Conservation (phyloP, 2,329 filamentous ascomycete genomes). For the Trichoderma sp. region DNA sequence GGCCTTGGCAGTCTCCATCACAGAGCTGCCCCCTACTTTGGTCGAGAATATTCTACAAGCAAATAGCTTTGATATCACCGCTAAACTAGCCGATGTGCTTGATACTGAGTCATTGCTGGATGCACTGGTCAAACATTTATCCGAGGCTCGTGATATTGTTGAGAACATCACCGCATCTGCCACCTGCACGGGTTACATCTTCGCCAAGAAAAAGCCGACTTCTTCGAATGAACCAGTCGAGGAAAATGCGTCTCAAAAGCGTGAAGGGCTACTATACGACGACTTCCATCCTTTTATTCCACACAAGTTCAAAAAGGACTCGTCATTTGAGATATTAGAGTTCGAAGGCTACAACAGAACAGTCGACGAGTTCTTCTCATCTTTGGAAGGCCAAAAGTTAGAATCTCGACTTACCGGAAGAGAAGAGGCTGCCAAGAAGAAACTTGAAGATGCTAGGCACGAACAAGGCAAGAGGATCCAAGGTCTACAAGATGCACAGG, state of each 20-base stretch:
- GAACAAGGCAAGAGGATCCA: constrained; percentile 87
- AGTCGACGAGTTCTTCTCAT: constrained; percentile 96
- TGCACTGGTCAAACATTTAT: constrained; percentile 68
- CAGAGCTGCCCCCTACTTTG: constrained; percentile 84
- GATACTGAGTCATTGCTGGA: constrained; percentile 66
- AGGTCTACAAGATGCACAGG: constrained; percentile 78
- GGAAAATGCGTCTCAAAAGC: constrained; percentile 37
- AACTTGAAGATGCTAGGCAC: constrained; percentile 79
- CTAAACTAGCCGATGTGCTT: constrained; percentile 71
- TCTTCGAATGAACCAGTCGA: constrained; percentile 34
- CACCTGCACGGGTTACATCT: constrained; percentile 79
- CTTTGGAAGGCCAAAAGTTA: constrained; percentile 89
- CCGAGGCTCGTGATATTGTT: constrained; percentile 71
- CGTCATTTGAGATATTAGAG: constrained; percentile 68
- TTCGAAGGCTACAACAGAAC: constrained; percentile 89
- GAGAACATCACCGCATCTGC: constrained; percentile 68
- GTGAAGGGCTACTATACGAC: constrained; percentile 72
- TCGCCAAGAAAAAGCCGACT: constrained; percentile 66
- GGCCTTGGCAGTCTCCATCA: constrained; percentile 80
- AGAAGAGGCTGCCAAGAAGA: constrained; percentile 79
- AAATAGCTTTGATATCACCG: constrained; percentile 68
- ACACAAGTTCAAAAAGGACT: constrained; percentile 72
- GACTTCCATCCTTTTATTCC: constrained; percentile 95
- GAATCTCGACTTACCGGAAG: constrained; percentile 81
- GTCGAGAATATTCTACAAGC: constrained; percentile 82